phyloP scores from a whole-genome alignment of 2,329 filamentous ascomycete genomes.

The Amylocarpus encephaloides region DNA sequence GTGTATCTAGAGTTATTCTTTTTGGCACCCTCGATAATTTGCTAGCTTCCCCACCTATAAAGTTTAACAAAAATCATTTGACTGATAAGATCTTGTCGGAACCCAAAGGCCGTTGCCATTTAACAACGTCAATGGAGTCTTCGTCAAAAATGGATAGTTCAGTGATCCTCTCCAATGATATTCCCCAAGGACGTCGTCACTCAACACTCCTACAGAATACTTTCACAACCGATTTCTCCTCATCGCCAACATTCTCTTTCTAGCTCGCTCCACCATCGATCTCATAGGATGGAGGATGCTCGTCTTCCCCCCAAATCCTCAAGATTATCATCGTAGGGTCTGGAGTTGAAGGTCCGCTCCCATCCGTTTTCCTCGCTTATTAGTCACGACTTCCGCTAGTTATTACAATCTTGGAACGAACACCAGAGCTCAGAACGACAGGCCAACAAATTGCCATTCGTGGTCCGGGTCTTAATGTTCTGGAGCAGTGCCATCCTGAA shows the following conservation, averaged over 20 bases:
- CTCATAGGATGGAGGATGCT: not conserved
- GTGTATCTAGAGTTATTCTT: too few relatives aligned
- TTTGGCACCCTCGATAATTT: too few relatives aligned
- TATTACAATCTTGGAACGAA: conserved; percentile 37
- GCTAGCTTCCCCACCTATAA: too few relatives aligned
- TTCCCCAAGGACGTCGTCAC: too few relatives aligned
- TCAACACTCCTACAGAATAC: too few relatives aligned
- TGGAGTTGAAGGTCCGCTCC: conserved; percentile 34
- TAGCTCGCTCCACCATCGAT: not conserved
- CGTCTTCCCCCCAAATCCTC: not conserved
- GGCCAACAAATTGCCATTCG: conserved; percentile 50
- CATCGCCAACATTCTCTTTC: conserved; percentile 3
- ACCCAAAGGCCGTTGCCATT: too few relatives aligned
- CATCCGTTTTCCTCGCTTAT: conserved; percentile 44
- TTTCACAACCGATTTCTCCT: not conserved
- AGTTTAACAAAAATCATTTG: too few relatives aligned
- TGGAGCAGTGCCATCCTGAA: not conserved
- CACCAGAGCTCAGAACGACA: conserved; percentile 35
- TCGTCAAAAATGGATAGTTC: too few relatives aligned
- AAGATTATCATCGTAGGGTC: conserved; percentile 32
- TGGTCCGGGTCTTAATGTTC: conserved; percentile 29
- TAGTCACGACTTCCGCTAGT: conserved; percentile 27
- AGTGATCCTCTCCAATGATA: too few relatives aligned
- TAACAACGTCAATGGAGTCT: too few relatives aligned
- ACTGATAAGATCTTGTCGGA: too few relatives aligned